phyloP scores from a whole-genome alignment of 2,329 filamentous ascomycete genomes.

The Cladophialophora bantiana region DNA sequence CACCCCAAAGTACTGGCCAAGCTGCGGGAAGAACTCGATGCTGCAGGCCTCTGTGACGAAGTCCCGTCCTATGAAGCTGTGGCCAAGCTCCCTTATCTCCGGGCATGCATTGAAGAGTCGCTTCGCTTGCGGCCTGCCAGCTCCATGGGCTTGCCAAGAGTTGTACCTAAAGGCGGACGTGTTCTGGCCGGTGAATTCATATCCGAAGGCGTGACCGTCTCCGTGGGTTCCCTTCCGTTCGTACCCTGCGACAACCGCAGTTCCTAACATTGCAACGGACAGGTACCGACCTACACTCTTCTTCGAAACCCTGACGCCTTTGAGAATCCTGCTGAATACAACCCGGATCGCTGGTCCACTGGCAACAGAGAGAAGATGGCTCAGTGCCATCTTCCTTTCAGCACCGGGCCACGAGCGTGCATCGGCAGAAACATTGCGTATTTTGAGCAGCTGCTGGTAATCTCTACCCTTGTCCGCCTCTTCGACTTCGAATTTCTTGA shows the following conservation, averaged over 20 bases:
- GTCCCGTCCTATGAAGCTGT: background rate
- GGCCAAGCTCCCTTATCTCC: background rate
- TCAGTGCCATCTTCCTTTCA: constrained; percentile 61
- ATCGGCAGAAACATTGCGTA: constrained; percentile 71
- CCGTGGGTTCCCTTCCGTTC: too few species aligned
- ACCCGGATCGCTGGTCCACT: constrained; percentile 26
- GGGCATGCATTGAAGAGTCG: too few species aligned
- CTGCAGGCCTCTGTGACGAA: background rate
- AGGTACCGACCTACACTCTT: constrained; percentile 30
- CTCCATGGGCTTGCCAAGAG: background rate
- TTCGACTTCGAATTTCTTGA: background rate
- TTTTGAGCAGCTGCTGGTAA: background rate
- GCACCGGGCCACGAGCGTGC: constrained; percentile 71
- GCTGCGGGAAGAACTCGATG: too few species aligned
- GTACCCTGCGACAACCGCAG: too few species aligned
- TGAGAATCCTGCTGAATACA: constrained; percentile 15
- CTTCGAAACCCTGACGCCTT: constrained; percentile 22
- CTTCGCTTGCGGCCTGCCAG: background rate
- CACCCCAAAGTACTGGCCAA: background rate
- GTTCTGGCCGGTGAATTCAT: background rate
- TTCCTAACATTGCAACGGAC: too few species aligned
- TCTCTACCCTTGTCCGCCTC: background rate
- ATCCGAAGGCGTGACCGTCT: background rate
- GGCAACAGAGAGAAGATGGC: constrained; percentile 30
- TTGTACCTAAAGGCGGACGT: background rate